Evolutionary conservation across 78 protist genomes (phyloP).

Genomic region (Dictyostelium brefeldianum): DNA sequence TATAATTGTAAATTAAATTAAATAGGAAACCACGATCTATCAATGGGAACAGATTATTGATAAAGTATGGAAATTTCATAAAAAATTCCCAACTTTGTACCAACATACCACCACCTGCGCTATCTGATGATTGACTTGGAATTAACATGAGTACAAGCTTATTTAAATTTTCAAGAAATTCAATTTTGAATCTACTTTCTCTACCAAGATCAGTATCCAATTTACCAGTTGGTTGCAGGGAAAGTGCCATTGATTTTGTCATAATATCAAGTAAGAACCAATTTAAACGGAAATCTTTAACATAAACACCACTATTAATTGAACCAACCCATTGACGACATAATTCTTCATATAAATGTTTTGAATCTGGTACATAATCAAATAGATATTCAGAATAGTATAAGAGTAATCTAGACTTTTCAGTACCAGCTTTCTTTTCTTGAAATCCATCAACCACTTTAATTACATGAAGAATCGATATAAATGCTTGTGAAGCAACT

Average conservation of each 20-base stretch:
- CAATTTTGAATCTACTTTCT: slow-evolving; percentile 70
- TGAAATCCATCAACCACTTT: slow-evolving; percentile 73
- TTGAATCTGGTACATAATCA: slow-evolving; percentile 78
- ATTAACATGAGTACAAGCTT: slow-evolving; percentile 51
- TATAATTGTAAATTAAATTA: slow-evolving; percentile 53
- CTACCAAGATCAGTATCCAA: slow-evolving; percentile 63
- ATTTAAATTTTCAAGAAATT: slow-evolving; percentile 60
- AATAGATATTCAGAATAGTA: slow-evolving; percentile 71
- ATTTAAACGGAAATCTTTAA: slow-evolving; percentile 74
- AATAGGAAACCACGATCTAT: slow-evolving; percentile 73
- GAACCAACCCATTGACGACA: slow-evolving; percentile 78
- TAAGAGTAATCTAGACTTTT: slow-evolving; percentile 43
- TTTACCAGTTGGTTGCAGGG: slow-evolving; percentile 48
- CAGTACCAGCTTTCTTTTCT: slow-evolving; percentile 67
- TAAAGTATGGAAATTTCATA: slow-evolving; percentile 69
- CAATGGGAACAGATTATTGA: slow-evolving; percentile 67
- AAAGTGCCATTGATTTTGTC: slow-evolving; percentile 83
- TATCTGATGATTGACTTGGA: slow-evolving; percentile 1
- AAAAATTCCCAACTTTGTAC: slow-evolving; percentile 76
- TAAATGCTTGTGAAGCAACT: slow-evolving; percentile 64
- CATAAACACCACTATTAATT: slow-evolving; percentile 50
- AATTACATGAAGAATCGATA: slow-evolving; percentile 49
- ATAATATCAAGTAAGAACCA: slow-evolving; percentile 85
- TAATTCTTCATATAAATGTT: slow-evolving; percentile 61
- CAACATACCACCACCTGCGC: slow-evolving; percentile 10